These are phyloP conservation scores for Annulohypoxylon stygium DNA, from an alignment of 495 filamentous ascomycete genomes.

Conservation along the genomic window DNA sequence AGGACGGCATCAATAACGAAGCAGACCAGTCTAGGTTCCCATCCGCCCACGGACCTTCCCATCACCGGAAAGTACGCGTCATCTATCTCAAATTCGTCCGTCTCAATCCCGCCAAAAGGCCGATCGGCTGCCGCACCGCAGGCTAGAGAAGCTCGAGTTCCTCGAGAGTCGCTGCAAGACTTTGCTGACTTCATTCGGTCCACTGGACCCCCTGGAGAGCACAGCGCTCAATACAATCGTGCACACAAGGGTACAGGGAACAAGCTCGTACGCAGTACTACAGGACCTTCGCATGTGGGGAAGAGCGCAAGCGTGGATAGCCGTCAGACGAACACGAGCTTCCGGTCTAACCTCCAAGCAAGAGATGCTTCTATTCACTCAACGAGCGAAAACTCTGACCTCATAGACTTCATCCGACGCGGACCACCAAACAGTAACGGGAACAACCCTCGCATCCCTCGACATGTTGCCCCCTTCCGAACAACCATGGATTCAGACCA, in stretches of 20 bases:
- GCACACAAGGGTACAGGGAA: slow-evolving; percentile 8
- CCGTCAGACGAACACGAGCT: slow-evolving; percentile 49
- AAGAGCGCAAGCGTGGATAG: slow-evolving; percentile 50
- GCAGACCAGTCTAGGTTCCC: slow-evolving; percentile 54
- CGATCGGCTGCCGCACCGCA: slow-evolving; percentile 58
- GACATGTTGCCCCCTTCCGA: slow-evolving; percentile 86
- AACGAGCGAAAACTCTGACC: slow-evolving; percentile 78
- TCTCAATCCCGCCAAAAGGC: slow-evolving; percentile 50
- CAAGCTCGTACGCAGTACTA: slow-evolving; percentile 41
- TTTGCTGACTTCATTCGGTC: slow-evolving; percentile 89
- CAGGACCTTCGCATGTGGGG: slow-evolving; percentile 40
- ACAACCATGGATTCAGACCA: slow-evolving; percentile 89
- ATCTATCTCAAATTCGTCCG: slow-evolving; percentile 47
- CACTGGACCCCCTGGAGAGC: slow-evolving; percentile 73
- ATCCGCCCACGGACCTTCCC: slow-evolving; percentile 53
- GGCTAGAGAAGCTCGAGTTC: slow-evolving; percentile 75
- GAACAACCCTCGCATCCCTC: slow-evolving; percentile 76
- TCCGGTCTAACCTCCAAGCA: slow-evolving; percentile 71
- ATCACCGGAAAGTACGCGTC: slow-evolving; percentile 46
- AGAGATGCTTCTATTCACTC: slow-evolving; percentile 74
- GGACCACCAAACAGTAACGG: slow-evolving; percentile 71
- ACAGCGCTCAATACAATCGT: slow-evolving; percentile 37
- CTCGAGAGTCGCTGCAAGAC: slow-evolving; percentile 75
- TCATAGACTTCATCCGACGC: slow-evolving; percentile 94
- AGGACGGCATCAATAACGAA: slow-evolving; percentile 57